Base-by-base conservation (phyloP, 352 stramenopile species). In the Pythium plurisporium region DNA sequence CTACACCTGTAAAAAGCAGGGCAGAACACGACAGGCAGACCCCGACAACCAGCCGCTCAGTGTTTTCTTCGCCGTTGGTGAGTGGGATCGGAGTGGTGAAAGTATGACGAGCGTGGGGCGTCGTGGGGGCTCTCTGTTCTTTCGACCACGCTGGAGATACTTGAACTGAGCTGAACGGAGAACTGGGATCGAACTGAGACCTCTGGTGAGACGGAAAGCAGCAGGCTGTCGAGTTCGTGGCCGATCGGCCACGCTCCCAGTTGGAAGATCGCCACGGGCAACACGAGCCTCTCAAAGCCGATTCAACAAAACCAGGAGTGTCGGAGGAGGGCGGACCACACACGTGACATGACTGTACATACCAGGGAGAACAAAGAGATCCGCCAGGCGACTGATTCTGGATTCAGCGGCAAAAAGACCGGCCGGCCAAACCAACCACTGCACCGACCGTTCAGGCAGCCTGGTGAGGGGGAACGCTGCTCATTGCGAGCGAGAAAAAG, bases 1-100 rank as follows among this genome's bases (percentile, higher is more conserved):
- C 34, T 25, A 40, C 17, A 14, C 40, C 33, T 19, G 57, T 64
- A 65, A 58, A 65, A 53, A 65, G 57, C 57, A 47, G 57, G 57
- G 26, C 30, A 46, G 26, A 27, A 19, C 19, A 33, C 48, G 57
- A 43, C 57, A 65, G 46, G 30, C 47, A 34, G n/a, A 26, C 43
- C 23, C 1, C 31, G 55, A 49, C 51, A 46, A 27, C 23, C 49
- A n/a, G n/a, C n/a, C n/a, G n/a, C n/a, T n/a, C n/a, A n/a, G n/a
- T n/a, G n/a, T n/a, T n/a, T n/a, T n/a, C n/a, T n/a, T n/a, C n/a
- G n/a, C n/a, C n/a, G n/a, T n/a, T n/a, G n/a, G n/a, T n/a, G 49
- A 36, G 36, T 44, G 37, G 36, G 19, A 48, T 57, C 27, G 37
- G 47, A 47, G 34, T 57, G 36, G 34, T 57, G n/a, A n/a, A n/a